phyloP scores from a whole-genome alignment of 140 eudicot species.

The Anethum foeniculum region DNA sequence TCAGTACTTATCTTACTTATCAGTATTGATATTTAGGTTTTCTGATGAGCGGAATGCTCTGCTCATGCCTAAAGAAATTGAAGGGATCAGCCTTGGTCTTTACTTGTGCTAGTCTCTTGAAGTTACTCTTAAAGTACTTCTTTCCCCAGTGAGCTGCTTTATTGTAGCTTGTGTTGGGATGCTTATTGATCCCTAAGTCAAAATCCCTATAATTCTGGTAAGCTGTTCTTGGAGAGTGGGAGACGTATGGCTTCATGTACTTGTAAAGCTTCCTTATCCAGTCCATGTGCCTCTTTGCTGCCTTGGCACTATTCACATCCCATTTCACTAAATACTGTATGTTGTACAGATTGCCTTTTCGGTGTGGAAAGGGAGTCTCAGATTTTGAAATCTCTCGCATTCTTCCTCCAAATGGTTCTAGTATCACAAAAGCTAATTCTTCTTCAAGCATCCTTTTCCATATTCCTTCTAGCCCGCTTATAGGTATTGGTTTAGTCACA shows the following conservation, averaged over 20 bases:
- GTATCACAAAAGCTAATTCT: not conserved
- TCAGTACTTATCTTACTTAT: not conserved
- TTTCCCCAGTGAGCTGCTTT: conserved; percentile 44
- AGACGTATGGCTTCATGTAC: conserved; percentile 2
- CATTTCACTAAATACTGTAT: not conserved
- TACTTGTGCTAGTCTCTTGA: conserved; percentile 18
- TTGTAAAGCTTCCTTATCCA: not conserved
- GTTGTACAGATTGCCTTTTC: not conserved
- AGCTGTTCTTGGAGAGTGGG: conserved; percentile 30
- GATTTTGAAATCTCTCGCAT: conserved; percentile 5
- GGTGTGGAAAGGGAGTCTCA: conserved; percentile 2
- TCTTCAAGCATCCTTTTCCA: conserved; percentile 21
- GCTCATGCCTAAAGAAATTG: conserved; percentile 21
- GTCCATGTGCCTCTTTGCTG: not conserved
- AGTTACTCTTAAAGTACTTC: conserved; percentile 56
- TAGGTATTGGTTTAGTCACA: not conserved
- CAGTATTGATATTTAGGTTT: not conserved
- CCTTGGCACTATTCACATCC: not conserved
- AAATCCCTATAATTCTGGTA: conserved; percentile 34
- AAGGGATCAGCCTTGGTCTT: conserved; percentile 20
- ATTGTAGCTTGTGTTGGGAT: conserved; percentile 28
- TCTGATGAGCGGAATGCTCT: conserved; percentile 12
- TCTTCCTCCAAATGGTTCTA: conserved; percentile 1
- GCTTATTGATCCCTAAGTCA: conserved; percentile 24
- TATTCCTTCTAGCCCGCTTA: not conserved